Evolutionary conservation across 140 eudicot genomes (phyloP).

Genomic region (Flaveria floridana): DNA sequence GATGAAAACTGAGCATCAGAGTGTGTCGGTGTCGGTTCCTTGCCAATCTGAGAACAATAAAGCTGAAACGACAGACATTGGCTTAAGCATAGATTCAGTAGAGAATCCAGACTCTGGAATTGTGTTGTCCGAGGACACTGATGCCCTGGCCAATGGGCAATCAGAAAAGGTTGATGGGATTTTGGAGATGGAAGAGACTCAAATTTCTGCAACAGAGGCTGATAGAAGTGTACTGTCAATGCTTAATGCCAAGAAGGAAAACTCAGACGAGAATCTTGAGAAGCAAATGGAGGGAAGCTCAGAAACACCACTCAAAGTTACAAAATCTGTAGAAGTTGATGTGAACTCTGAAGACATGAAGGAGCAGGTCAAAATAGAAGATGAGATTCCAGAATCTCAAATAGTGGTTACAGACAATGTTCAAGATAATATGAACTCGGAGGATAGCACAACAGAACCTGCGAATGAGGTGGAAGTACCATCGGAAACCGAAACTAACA

Average conservation of each 20-base stretch:
- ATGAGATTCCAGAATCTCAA: slow-evolving; percentile 36
- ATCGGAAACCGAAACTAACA: slow-evolving; percentile 33
- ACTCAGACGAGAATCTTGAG: slow-evolving; percentile 28
- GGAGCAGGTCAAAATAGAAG: slow-evolving; percentile 24
- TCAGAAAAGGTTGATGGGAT: slow-evolving; percentile 30
- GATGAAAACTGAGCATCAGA: slow-evolving; percentile 21
- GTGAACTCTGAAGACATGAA: slow-evolving; percentile 20
- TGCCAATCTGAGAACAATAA: slow-evolving; percentile 19
- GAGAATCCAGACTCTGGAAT: slow-evolving; percentile 22
- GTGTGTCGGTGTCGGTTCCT: slow-evolving; percentile 20
- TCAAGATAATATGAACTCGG: slow-evolving; percentile 29
- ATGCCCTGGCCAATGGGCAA: slow-evolving; percentile 28
- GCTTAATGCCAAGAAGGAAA: slow-evolving; percentile 28
- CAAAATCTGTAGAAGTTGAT: slow-evolving; percentile 23
- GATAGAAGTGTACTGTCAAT: slow-evolving; percentile 26
- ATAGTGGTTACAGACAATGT: slow-evolving; percentile 18
- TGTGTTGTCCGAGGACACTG: slow-evolving; percentile 25
- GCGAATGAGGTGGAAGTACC: slow-evolving; percentile 31
- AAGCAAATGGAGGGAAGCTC: slow-evolving; percentile 27
- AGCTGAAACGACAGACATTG: slow-evolving; percentile 18
- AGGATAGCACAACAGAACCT: slow-evolving; percentile 29
- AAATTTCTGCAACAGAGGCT: slow-evolving; percentile 34
- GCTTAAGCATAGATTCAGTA: slow-evolving; percentile 20
- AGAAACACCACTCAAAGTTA: slow-evolving; percentile 13
- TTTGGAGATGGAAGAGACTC: slow-evolving; percentile 33